These are phyloP conservation scores for Arthroderma sp. DNA, from an alignment of 2,329 filamentous ascomycete genomes.

Conservation along the genomic window DNA sequence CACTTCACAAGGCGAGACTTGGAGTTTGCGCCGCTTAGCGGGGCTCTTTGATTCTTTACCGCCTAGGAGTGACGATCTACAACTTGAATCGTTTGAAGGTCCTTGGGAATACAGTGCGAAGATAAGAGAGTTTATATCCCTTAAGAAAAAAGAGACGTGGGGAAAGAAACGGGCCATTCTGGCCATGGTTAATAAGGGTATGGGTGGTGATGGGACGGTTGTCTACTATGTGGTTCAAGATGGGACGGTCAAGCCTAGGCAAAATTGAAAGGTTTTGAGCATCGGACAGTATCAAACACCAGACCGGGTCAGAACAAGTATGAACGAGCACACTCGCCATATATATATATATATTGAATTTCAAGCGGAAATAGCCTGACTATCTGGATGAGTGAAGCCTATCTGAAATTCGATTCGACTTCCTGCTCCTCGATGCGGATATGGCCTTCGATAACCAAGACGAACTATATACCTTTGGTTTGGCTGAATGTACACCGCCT, in stretches of 20 bases:
- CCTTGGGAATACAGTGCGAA: conserved; percentile 16
- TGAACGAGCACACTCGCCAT: too few species aligned
- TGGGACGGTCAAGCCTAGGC: conserved; percentile 50
- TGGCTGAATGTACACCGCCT: too few species aligned
- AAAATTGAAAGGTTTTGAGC: conserved; percentile 36
- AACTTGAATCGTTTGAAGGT: conserved; percentile 11
- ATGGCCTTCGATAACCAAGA: too few species aligned
- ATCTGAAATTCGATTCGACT: too few species aligned
- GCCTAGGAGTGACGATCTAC: conserved; percentile 12
- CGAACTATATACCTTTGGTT: too few species aligned
- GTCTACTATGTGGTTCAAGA: conserved; percentile 55
- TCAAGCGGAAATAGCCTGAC: too few species aligned
- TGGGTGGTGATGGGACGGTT: conserved; percentile 46
- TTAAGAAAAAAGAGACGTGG: conserved; percentile 24
- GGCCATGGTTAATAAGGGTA: conserved; percentile 40
- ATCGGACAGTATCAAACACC: background rate
- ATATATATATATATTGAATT: too few species aligned
- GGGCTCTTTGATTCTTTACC: conserved; percentile 44
- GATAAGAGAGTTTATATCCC: conserved; percentile 21
- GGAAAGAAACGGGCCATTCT: conserved; percentile 43
- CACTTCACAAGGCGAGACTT: conserved; percentile 45
- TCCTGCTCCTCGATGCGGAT: too few species aligned
- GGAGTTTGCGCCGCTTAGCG: conserved; percentile 43
- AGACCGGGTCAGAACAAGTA: too few species aligned
- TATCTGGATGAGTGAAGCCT: too few species aligned